Evolutionary conservation across 2,329 filamentous ascomycete genomes (phyloP).

Genomic region (Trichoderma pleuroti): DNA sequence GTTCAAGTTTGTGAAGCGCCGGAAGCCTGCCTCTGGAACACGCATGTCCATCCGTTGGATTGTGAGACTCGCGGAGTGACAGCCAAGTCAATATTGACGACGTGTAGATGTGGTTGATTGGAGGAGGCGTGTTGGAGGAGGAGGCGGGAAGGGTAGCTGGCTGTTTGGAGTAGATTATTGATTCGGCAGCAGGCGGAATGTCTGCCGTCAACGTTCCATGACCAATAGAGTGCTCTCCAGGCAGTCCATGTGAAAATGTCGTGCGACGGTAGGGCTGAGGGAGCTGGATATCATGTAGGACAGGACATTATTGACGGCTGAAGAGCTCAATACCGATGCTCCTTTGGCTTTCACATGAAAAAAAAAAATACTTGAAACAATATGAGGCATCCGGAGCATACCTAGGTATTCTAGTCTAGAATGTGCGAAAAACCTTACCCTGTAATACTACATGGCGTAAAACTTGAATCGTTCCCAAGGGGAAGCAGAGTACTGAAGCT

Average conservation of each 20-base stretch:
- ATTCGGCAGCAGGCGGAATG: not conserved
- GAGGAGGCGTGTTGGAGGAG: not conserved
- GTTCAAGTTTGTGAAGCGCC: not conserved
- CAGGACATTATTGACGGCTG: not conserved
- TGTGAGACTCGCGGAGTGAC: not conserved
- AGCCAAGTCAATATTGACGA: not conserved
- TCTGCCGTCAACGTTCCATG: not conserved
- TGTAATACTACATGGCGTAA: not conserved
- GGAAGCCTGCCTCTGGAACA: not conserved
- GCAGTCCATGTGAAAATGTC: not conserved
- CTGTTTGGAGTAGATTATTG: not conserved
- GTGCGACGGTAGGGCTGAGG: not conserved
- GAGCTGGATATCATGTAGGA: not conserved
- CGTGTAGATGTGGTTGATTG: not conserved
- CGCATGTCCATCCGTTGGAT: not conserved
- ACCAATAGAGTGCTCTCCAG: not conserved
- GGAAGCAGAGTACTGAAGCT: not conserved
- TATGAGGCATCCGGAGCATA: not conserved
- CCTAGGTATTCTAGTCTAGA: not conserved
- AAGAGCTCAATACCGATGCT: not conserved
- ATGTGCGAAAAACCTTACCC: not conserved
- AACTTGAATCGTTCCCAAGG: accelerated
- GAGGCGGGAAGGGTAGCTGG: not conserved
- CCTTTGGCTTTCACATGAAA: not conserved
- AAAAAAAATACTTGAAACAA: not conserved